Percentiles rank a stretch among this genome's conserved stretches.
These are phyloP conservation scores for Fremontodendron californicum DNA, from an alignment of 345 rosid species.

Conservation along the genomic window DNA sequence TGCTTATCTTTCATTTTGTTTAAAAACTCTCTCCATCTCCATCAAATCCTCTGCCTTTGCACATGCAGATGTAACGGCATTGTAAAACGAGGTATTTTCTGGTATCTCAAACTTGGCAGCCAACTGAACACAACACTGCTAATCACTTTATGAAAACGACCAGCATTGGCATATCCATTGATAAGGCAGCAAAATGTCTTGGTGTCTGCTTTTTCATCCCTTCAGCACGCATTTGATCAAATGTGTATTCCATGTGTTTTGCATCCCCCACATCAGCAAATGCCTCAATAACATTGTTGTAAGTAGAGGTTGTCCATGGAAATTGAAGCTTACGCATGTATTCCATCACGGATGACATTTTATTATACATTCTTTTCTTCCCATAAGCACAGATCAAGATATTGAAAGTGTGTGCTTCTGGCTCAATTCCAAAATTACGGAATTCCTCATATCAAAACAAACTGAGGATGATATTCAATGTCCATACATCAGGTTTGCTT, in stretches of 20 bases:
- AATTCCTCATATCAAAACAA: slow-evolving; percentile 93
- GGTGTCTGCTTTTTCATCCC: slow-evolving; percentile 76
- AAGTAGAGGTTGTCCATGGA: slow-evolving; percentile 87
- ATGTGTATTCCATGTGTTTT: slow-evolving; percentile 72
- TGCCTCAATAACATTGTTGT: slow-evolving; percentile 81
- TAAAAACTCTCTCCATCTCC: slow-evolving; percentile 91
- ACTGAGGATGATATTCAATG: slow-evolving; percentile 71
- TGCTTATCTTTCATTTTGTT: slow-evolving; percentile 69
- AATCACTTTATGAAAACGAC: slow-evolving; percentile 75
- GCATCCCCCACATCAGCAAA: slow-evolving; percentile 88
- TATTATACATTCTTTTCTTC: slow-evolving; percentile 76
- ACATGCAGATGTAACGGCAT: slow-evolving; percentile 68
- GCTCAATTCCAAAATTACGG: slow-evolving; percentile 68
- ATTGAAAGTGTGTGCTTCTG: slow-evolving; percentile 80
- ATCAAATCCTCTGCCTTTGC: slow-evolving; percentile 72
- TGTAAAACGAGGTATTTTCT: slow-evolving; percentile 57
- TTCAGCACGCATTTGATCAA: slow-evolving; percentile 82
- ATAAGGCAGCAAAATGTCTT: slow-evolving; percentile 83
- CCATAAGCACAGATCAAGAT: slow-evolving; percentile 83
- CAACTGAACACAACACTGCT: slow-evolving; percentile 54
- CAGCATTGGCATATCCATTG: slow-evolving; percentile 71
- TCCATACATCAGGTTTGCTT: slow-evolving; percentile 90
- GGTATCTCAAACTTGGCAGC: slow-evolving; percentile 76
- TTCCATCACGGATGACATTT: slow-evolving; percentile 94
- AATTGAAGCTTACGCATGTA: slow-evolving; percentile 82